Percentiles rank a stretch among this genome's conserved stretches.
Conservation (phyloP, 129 eudicot species). For the Dittrichia graveolens region DNA sequence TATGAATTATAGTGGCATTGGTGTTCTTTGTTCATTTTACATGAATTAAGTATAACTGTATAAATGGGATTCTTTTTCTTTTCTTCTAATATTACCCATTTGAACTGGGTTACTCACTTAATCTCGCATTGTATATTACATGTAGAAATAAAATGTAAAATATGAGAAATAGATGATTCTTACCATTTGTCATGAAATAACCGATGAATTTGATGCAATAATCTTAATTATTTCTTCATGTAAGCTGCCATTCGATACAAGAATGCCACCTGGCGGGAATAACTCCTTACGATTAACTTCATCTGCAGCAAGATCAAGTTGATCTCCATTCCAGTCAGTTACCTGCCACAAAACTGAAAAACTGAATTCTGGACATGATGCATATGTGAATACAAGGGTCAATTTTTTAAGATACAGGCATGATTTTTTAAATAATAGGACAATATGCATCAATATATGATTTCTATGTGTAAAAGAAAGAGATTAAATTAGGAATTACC, state of each 20-base stretch:
- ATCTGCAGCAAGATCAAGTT: conserved; percentile 83
- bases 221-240: conserved; percentile 62
- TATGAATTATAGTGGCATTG: background rate
- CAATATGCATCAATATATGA: background rate
- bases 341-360: conserved; percentile 48
- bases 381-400: too few relatives aligned
- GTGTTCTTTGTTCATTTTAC: background rate
- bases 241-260: conserved; percentile 64
- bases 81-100: background rate
- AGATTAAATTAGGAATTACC: conserved; percentile 43
- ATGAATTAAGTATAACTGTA: background rate
- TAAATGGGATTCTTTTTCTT: background rate
- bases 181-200: conserved; percentile 30
- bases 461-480: background rate
- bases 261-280: conserved; percentile 79
- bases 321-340: conserved; percentile 84
- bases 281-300: conserved; percentile 62
- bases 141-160: conserved; percentile 2
- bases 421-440: too few relatives aligned
- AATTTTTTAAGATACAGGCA: too few relatives aligned
- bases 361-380: too few relatives aligned
- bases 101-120: background rate
- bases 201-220: conserved; percentile 53
- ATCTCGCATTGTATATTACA: conserved; percentile 17
- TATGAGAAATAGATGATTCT: background rate